Base-by-base conservation (phyloP, 306 rosid genomes). In the Gleditsia sinensis region DNA sequence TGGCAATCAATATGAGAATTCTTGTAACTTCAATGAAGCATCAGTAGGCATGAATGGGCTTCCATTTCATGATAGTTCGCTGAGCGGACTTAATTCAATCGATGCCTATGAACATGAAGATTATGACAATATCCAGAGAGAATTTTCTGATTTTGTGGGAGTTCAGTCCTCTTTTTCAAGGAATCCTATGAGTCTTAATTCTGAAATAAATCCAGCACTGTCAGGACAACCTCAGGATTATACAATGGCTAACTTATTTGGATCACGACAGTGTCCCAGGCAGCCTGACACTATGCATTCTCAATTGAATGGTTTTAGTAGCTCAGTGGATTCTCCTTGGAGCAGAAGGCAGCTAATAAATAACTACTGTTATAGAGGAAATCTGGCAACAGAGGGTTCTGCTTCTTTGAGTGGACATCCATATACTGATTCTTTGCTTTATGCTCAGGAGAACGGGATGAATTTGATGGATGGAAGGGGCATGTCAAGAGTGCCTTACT, bases 11-110 rank as follows among this genome's bases (percentile, higher is more conserved):
- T 61, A 36, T 61, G 67, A 20, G 42, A 57, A 69, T 58, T 51
- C 78, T 57, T 58, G 66, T 57, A 23, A 43, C 71, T 74, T 46
- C 60, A 71, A 70, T 16, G 71, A 60, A 45, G 54, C 51, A 42
- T 25, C 75, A 19, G 11, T 67, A 24, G 71, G 25, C 60, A 67
- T 64, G 61, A 72, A 59, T 74, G 69, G 55, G 65, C 20, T 32
- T 50, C 48, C 24, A 61, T 9, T 36, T 13, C 17, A 30, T 19
- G 67, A 36, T 61, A 36, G 9, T 61, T 34, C 28, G 34, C 30
- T 61, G 48, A n/a, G 9, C 23, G 48, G 24, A 61, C 17, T 9
- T 20, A 61, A 61, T 36, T 28, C 17, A 17, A 34, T 61, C 48
- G 5, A 17, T 34, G 48, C 17, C 11, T 17, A 34, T 61, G 20